A percentile compares a stretch with the other conserved stretches of the same genome.
phyloP scores from a whole-genome alignment of 1,284 basidiomycete genomes.

The Athelia psychrophila region DNA sequence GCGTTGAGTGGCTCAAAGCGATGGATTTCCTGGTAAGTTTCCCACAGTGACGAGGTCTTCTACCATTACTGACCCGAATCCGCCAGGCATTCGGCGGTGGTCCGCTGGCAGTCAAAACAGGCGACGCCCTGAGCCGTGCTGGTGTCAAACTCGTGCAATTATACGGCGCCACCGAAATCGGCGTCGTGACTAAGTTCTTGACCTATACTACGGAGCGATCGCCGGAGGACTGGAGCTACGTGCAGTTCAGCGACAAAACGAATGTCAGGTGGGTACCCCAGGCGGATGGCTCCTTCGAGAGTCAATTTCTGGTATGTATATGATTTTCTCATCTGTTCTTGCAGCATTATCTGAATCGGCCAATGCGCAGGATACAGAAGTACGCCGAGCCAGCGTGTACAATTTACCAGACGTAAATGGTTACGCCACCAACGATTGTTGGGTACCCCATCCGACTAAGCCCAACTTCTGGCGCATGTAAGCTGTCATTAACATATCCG shows the following conservation, averaged over 20 bases:
- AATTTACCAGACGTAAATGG: slow-evolving; percentile 29
- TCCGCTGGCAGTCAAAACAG: no score
- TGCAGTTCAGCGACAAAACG: slow-evolving; percentile 15
- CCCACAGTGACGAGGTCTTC: no score
- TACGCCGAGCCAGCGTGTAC: slow-evolving; percentile 20
- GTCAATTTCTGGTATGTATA: no score
- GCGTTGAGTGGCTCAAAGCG: no score
- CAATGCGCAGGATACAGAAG: slow-evolving; percentile 7
- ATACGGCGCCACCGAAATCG: slow-evolving; percentile 20
- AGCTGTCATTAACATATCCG: not conserved
- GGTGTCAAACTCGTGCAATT: slow-evolving; percentile 15
- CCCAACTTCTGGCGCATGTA: slow-evolving; percentile 33
- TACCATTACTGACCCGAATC: no score
- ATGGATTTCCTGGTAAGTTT: no score
- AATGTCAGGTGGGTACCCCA: no score
- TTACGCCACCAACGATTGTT: slow-evolving; percentile 31
- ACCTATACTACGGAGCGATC: slow-evolving; percentile 3
- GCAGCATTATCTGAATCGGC: no score
- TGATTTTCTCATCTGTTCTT: no score
- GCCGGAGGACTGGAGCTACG: slow-evolving; percentile 20
- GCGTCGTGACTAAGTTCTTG: slow-evolving; percentile 1
- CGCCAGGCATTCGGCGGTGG: no score
- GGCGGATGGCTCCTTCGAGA: no score
- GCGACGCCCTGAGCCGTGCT: slow-evolving; percentile 10
- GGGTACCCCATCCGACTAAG: slow-evolving; percentile 27